Conservation (phyloP, 1,284 basidiomycete species). For the Singerocomus inundabilis region DNA sequence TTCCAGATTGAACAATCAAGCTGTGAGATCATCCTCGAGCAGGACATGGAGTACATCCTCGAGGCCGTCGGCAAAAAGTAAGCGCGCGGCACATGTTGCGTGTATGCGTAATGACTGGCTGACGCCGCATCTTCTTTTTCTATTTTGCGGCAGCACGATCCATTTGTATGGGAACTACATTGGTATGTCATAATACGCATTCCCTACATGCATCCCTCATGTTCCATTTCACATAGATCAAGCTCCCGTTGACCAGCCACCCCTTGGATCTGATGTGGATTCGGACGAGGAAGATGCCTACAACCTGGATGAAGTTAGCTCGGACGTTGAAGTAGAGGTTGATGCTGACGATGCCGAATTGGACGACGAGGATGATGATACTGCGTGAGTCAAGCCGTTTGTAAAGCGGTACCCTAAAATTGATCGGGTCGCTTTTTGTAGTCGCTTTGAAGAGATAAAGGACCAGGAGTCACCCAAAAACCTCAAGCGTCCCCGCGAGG, state of each 20-base stretch:
- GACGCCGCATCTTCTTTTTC: background rate
- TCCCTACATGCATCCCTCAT: background rate
- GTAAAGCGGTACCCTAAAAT: background rate
- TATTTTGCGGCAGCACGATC: constrained; percentile 55
- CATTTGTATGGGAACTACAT: constrained; percentile 93
- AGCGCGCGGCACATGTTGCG: constrained; percentile 16
- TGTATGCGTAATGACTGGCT: background rate
- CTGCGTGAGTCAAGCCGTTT: constrained; percentile 35
- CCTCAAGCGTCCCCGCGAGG: constrained; percentile 65
- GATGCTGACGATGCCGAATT: constrained; percentile 58
- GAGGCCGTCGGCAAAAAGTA: constrained; percentile 86
- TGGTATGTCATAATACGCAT: constrained; percentile 42
- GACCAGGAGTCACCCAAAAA: constrained; percentile 25
- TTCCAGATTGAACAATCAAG: constrained; percentile 76
- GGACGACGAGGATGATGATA: constrained; percentile 55
- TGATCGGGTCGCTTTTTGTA: constrained; percentile 24
- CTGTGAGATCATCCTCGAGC: constrained; percentile 74
- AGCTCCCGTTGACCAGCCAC: constrained; percentile 45
- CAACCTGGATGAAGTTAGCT: constrained; percentile 69
- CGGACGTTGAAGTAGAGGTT: constrained; percentile 74
- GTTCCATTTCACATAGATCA: constrained; percentile 41
- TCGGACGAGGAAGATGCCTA: constrained; percentile 57
- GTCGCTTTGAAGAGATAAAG: constrained; percentile 67
- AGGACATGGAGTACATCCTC: constrained; percentile 68
- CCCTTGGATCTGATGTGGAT: constrained; percentile 40